phyloP scores from a whole-genome alignment of 768 basidiomycete genomes.

The Tylopilus rubrobrunneus region DNA sequence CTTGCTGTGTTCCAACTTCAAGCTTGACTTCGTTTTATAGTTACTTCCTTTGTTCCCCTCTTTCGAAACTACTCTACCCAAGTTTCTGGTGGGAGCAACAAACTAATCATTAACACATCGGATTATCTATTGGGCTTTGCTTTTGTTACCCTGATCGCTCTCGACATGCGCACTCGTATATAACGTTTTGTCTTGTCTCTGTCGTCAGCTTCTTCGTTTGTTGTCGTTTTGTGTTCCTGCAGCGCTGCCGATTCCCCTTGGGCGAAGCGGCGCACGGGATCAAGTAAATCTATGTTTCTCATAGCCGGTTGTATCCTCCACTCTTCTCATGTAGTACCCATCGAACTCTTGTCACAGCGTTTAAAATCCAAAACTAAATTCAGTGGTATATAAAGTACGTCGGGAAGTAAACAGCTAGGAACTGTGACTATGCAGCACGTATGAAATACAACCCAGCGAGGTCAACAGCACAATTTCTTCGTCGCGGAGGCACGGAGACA shows the following conservation, averaged over 20 bases:
- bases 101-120: constrained; percentile 24
- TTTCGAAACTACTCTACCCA: constrained; percentile 17
- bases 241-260: constrained; percentile 1
- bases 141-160: constrained; percentile 36
- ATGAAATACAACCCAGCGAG: constrained; percentile 14
- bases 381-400: constrained; percentile 12
- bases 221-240: constrained; percentile 31
- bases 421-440: background rate
- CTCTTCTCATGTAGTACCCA: constrained; percentile 2
- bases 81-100: constrained; percentile 21
- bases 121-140: constrained; percentile 33
- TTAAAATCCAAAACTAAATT: constrained; percentile 1
- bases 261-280: constrained; percentile 1
- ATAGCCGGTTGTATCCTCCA: constrained; percentile 1
- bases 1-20: constrained; percentile 9
- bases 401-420: background rate
- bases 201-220: constrained; percentile 24
- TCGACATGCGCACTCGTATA: constrained; percentile 34
- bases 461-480: background rate
- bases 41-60: constrained; percentile 8
- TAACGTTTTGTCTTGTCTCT: constrained; percentile 33
- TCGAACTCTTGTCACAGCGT: background rate
- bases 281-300: constrained; percentile 9
- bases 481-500: background rate
- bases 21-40: constrained; percentile 22